Evolutionary conservation across 495 filamentous ascomycete species (phyloP).

Genomic region (Penicillium malachiteum): DNA sequence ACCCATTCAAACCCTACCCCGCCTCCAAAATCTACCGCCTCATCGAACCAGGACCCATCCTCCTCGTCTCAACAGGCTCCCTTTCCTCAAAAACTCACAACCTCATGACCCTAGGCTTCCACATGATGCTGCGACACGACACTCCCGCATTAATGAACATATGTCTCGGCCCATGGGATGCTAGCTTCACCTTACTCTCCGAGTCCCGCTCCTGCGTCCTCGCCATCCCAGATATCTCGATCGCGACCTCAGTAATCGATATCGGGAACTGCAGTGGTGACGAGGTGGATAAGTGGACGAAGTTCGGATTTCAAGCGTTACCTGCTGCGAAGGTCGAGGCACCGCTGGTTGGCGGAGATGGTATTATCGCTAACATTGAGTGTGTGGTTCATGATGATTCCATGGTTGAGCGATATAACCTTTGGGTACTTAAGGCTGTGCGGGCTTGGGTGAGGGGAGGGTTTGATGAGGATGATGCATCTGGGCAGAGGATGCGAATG

Average conservation of each 20-base stretch:
- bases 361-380: conserved; percentile 36
- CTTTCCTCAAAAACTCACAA: conserved; percentile 33
- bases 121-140: conserved; percentile 40
- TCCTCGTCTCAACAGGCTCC: conserved; percentile 36
- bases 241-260: conserved; percentile 28
- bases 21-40: conserved; percentile 33
- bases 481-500: conserved; percentile 25
- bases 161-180: conserved; percentile 37
- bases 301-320: conserved; percentile 32
- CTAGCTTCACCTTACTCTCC: conserved; percentile 29
- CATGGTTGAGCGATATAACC: conserved; percentile 37
- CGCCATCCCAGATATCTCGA: conserved; percentile 26
- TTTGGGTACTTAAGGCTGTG: conserved; percentile 36
- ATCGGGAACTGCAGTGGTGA: conserved; percentile 29
- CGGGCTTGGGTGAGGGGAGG: not conserved
- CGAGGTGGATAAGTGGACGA: conserved; percentile 20
- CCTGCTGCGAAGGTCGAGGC: conserved; percentile 30
- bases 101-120: conserved; percentile 39
- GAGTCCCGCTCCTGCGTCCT: conserved; percentile 32
- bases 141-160: conserved; percentile 33
- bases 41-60: conserved; percentile 35
- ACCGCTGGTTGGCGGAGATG: conserved; percentile 30
- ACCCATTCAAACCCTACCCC: conserved; percentile 20
- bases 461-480: conserved; percentile 15
- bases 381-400: conserved; percentile 34